Base-by-base conservation (phyloP, 2,329 filamentous ascomycete species). In the Ophiocordyceps sinensis region DNA sequence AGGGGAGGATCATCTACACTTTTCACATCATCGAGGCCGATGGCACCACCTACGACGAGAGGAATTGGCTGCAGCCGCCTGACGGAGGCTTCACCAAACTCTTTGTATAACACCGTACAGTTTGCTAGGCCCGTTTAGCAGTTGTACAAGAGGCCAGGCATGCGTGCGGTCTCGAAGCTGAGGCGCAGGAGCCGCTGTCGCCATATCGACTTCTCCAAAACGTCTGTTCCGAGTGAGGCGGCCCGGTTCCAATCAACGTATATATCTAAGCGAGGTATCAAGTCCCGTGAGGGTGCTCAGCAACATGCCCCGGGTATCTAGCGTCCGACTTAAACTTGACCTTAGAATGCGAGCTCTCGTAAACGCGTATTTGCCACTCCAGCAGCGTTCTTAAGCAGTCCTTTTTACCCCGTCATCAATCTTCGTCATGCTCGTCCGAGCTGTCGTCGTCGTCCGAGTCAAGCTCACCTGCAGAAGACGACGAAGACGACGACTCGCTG, bases 11-110 rank as follows among this genome's bases (percentile, higher is more conserved):
- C 57, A 94, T 95, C 41, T 98, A 96, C 62, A 96, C 91, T 0
- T 98, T 96, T 59, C 91, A 98, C 66, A 76, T 94, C 43, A 96
- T 96, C 54, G 91, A 96, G 64, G 84, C 82, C 0, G 74, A 82
- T 17, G 71, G 62, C 0, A 67, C 78, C 36, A 67, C 65, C 41
- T 98, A 96, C 60, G 91, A 96, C 61, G 73, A 73, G 62, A 71
- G 72, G 62, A 98, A 98, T 62, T 96, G 91, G 91, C 62, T 98
- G 59, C 89, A 95, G 65, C 86, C 88, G 43, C 82, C 86, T 0
- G 66, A 70, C 34, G 74, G 75, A 35, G 88, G 85, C 0, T 95
- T 98, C 56, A 88, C 82, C 7, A 81, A 64, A 56, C 54, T 88
- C 46, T 77, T 35, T 10, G 15, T n/a, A 14, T 35, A 19, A 14